These are phyloP conservation scores for Areca catechu DNA, from an alignment of 176 grass and related monocot species.

Conservation along the genomic window DNA sequence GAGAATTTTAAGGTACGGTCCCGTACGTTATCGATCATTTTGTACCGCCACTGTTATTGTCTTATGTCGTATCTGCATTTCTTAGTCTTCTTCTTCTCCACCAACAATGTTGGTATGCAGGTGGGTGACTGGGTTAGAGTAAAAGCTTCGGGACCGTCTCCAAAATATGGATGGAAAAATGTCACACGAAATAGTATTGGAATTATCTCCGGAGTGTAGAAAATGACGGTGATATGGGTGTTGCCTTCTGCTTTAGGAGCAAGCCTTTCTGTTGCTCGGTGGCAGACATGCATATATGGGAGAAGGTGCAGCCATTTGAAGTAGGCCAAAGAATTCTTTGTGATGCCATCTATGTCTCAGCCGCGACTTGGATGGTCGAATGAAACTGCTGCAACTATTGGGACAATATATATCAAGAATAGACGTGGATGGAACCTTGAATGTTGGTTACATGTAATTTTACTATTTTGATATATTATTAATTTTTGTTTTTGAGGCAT, in stretches of 20 bases:
- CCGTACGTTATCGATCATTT: constrained; percentile 9
- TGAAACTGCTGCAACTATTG: constrained; percentile 94
- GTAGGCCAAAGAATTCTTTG: constrained; percentile 82
- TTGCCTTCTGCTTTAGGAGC: constrained; percentile 85
- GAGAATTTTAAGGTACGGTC: constrained; percentile 78
- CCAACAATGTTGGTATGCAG: constrained; percentile 25
- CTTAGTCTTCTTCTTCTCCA: constrained; percentile 12
- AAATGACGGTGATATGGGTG: constrained; percentile 94
- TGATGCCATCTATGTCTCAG: constrained; percentile 74
- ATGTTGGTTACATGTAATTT: constrained; percentile 28
- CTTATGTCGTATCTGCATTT: background rate
- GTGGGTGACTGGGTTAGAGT: constrained; percentile 96
- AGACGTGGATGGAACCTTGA: constrained; percentile 97
- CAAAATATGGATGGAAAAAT: constrained; percentile 99
- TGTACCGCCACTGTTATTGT: background rate
- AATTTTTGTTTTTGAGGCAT: too few relatives aligned
- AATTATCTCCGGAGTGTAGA: constrained; percentile 82
- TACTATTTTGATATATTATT: too few relatives aligned
- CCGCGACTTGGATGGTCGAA: constrained; percentile 93
- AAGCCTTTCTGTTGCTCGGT: constrained; percentile 83
- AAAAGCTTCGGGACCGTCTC: constrained; percentile 84
- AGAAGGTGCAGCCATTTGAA: constrained; percentile 79
- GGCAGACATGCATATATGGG: constrained; percentile 79
- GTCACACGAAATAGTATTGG: constrained; percentile 82
- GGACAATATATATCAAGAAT: constrained; percentile 71